Evolutionary conservation across 1,284 basidiomycete species (phyloP).

Genomic region (Austropuccinia psidii): DNA sequence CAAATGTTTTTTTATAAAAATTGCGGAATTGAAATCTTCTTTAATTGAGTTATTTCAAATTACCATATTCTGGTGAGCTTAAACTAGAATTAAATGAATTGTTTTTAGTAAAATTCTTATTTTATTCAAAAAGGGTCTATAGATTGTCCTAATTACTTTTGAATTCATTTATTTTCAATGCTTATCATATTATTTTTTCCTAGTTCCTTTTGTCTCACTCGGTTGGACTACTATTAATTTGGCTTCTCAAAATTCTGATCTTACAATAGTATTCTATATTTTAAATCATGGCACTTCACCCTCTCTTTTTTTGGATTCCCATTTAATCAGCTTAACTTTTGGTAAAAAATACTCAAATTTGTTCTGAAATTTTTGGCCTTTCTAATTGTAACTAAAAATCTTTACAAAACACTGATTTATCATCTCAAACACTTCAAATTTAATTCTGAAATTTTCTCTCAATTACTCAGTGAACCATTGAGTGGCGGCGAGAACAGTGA

Average conservation of each 20-base stretch:
- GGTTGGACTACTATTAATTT: slow-evolving; percentile 96
- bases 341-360: not conserved
- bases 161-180: not conserved
- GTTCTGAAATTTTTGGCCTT: not conserved
- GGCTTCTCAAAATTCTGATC: slow-evolving; percentile 76
- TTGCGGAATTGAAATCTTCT: too few species aligned
- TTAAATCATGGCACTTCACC: slow-evolving; percentile 83
- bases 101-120: too few species aligned
- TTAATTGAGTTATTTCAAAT: too few species aligned
- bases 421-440: not conserved
- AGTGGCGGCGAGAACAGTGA: not conserved
- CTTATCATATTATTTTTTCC: not conserved
- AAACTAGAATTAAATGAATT: too few species aligned
- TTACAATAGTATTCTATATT: slow-evolving; percentile 81
- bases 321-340: not conserved
- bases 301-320: slow-evolving; percentile 54
- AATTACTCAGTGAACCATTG: not conserved
- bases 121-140: too few species aligned
- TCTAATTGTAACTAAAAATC: not conserved
- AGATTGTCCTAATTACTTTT: not conserved
- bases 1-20: too few species aligned
- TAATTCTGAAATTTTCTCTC: not conserved
- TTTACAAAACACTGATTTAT: not conserved
- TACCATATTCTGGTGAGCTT: too few species aligned
- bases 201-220: slow-evolving; percentile 50